Base-by-base conservation (phyloP, 2,329 filamentous ascomycete genomes). In the Pseudogymnoascus verrucosus region DNA sequence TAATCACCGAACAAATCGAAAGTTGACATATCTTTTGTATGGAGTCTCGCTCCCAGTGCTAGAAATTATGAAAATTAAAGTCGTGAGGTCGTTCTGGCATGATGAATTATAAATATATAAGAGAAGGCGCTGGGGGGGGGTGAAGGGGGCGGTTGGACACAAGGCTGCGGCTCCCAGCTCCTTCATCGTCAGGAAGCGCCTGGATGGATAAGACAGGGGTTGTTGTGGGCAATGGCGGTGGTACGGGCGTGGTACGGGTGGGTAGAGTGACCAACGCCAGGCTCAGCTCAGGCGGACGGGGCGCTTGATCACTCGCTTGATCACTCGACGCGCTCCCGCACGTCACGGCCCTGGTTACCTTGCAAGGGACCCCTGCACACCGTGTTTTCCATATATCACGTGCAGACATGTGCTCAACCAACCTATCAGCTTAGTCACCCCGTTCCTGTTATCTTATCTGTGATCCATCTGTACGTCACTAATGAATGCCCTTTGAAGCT, bases 291-390 rank as follows among this genome's bases (percentile, higher is more conserved):
- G 23, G 44, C 12, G 23, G 23, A 28, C 44, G 42, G 42, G 37
- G 39, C 16, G 31, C 31, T 34, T 34, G 31, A 39, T 39, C 37
- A 39, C 36, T n/a, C 28, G 26, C 26, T 57, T 57, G 51, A 51
- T 28, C 23, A 54, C 47, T 54, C 47, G 47, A 57, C 51, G 51
- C 51, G 28, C 51, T 57, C 51, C 51, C 51, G 51, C 51, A 19
- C 34, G 51, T 57, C 51, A 57, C 51, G 5, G 26, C 16, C 44
- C 12, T 11, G 11, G 47, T 57, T 31, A 1, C 47, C 42, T 31
- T 57, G 26, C 51, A 57, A 57, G 51, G 28, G 51, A 34, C 10
- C 51, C 51, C 51, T 57, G 51, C 51, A 34, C 28, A 57, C 51
- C 28, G 51, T 57, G 51, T 57, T 57, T 57, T 10, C 28, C 28